A percentile compares a stretch with the other conserved stretches of the same genome.
Conservation (phyloP, 257 asterid genomes). For the Capsicum baccatum region DNA sequence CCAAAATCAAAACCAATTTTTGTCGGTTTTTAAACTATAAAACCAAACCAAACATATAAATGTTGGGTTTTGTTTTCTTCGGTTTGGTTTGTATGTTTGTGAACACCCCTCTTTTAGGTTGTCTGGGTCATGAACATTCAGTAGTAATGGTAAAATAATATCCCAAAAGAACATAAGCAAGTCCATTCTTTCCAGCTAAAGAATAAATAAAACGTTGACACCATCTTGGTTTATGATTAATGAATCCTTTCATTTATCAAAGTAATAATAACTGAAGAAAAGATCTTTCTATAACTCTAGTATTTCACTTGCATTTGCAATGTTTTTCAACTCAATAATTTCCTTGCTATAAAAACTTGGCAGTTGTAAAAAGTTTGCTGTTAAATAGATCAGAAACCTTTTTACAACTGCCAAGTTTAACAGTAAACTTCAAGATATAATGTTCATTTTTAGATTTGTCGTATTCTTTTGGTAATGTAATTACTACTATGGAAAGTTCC, state of each 20-base stretch:
- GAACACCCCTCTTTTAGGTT: no score
- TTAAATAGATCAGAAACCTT: neutral
- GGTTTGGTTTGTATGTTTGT: no score
- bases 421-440: neutral
- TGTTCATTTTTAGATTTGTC: neutral
- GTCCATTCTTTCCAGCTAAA: neutral
- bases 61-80: no score
- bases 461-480: neutral
- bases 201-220: neutral
- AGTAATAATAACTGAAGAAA: neutral
- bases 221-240: constrained; percentile 2
- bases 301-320: neutral
- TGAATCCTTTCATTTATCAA: neutral
- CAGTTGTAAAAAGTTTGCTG: no score
- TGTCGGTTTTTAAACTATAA: no score
- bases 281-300: neutral
- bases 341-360: neutral
- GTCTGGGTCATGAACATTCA: no score
- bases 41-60: no score
- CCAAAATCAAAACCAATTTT: no score
- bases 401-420: neutral
- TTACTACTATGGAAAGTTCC: neutral
- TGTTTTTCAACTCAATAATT: neutral
- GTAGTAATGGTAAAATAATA: no score
- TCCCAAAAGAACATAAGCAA: no score